Evolutionary conservation across 2,329 filamentous ascomycete species (phyloP), one percentile per base, ranked within the genome.

Genomic region (Pyrenochaeta sp.): DNA sequence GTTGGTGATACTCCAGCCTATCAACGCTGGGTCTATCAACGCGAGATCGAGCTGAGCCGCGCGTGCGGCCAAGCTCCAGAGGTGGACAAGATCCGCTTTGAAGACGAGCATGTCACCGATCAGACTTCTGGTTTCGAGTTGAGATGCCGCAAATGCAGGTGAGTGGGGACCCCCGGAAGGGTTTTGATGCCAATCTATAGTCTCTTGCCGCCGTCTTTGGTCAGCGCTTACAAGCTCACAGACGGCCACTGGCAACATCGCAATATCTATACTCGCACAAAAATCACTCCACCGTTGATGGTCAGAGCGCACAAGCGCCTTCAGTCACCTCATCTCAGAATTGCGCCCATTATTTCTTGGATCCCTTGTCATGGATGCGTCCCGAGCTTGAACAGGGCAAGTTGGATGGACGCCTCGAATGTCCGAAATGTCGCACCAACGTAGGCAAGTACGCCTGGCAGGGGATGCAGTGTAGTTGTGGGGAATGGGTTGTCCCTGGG

Each of bases 391-490:
- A 93, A 68, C 86, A 91, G 70, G 93, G 91, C 28, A 87, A 89
- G 60, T 83, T 98, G 25, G 91, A 93, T 59, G 95, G 95, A 25
- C 88, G 94, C 9, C 83, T 99, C 32, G 86, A 88, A 57, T 99
- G 95, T 72, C 94, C 95, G 9, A 90, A 90, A 71, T 99, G 95
- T 77, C 87, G 86, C 46, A 88, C 91, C 40, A 92, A 92, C 51
- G 87, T 98, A 47, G 95, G 95, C 39, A 91, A 95, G 69, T 99
- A 97, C 74, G 91, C 94, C 51, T 99, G 95, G 95, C 92, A 96
- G 76, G 95, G 95, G 13, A 90, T 97, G 84, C 89, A 88, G 75
- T 99, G 95, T 80, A 95, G 88, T 73, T 99, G 95, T 77, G 88
- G 90, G 37, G 88, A 90, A 61, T 98, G 95, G 94, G 85, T 97